These are phyloP conservation scores for Fusarium miscanthi DNA, from an alignment of 2,329 filamentous ascomycete genomes.

Conservation along the genomic window DNA sequence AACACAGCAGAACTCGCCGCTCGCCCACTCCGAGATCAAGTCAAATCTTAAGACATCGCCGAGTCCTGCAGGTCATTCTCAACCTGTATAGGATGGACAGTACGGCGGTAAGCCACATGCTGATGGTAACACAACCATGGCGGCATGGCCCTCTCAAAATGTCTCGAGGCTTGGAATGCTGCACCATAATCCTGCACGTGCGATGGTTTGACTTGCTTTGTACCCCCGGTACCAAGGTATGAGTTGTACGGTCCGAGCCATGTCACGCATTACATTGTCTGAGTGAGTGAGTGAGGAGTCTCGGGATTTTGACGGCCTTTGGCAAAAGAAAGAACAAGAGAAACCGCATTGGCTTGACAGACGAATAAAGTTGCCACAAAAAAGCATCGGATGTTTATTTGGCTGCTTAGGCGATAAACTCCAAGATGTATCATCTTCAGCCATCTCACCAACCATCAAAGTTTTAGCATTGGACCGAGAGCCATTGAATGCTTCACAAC, in stretches of 20 bases:
- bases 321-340: neutral
- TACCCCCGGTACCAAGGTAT: conserved; percentile 1
- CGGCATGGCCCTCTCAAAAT: conserved; percentile 27
- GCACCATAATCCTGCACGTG: conserved; percentile 40
- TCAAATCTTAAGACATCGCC: conserved; percentile 11
- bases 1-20: conserved; percentile 20
- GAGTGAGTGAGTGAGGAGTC: neutral
- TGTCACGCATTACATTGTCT: conserved; percentile 30
- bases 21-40: conserved; percentile 31
- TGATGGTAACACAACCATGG: conserved; percentile 33
- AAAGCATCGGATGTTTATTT: conserved; percentile 30
- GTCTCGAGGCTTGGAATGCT: conserved; percentile 44
- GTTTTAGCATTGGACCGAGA: conserved; percentile 8
- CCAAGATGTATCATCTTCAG: conserved; percentile 31
- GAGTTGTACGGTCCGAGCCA: conserved; percentile 29
- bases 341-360: conserved; percentile 13
- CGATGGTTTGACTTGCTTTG: conserved; percentile 38
- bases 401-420: conserved; percentile 32
- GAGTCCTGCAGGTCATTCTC: conserved; percentile 30
- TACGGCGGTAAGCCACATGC: conserved; percentile 42
- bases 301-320: conserved; percentile 31
- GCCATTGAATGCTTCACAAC: conserved; percentile 18
- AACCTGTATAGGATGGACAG: conserved; percentile 18
- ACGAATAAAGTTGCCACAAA: conserved; percentile 19
- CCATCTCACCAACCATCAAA: conserved; percentile 31